These are phyloP conservation scores for Pseudofabraea citricarpa DNA, from an alignment of 2,329 filamentous ascomycete genomes.

Conservation along the genomic window DNA sequence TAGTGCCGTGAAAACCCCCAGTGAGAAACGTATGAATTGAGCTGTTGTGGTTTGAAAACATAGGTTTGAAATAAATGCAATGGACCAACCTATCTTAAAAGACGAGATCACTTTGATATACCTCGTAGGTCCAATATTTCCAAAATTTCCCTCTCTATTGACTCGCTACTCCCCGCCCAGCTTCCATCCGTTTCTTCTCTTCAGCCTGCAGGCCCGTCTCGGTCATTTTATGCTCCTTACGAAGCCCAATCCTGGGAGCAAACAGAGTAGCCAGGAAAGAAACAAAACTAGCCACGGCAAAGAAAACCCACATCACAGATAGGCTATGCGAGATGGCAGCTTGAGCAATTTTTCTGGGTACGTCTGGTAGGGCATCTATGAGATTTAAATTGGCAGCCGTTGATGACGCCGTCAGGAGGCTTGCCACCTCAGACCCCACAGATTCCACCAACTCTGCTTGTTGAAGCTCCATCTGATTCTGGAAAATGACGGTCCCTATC, in stretches of 20 bases:
- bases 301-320: background rate
- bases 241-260: background rate
- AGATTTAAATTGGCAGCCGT: background rate
- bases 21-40: too few species aligned
- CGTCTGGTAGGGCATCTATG: background rate
- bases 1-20: too few species aligned
- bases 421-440: background rate
- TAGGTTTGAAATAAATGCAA: too few species aligned
- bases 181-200: slow-evolving; percentile 20
- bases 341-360: background rate
- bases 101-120: too few species aligned
- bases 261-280: background rate
- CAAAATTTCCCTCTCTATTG: too few species aligned
- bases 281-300: background rate
- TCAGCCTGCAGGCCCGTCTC: background rate
- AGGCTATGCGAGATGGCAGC: background rate
- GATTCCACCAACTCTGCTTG: background rate
- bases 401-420: background rate
- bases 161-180: too few species aligned
- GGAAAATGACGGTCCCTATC: slow-evolving; percentile 39
- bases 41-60: too few species aligned
- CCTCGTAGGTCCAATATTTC: too few species aligned
- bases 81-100: too few species aligned
- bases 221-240: background rate
- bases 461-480: slow-evolving; percentile 28